These are phyloP conservation scores for Chaetomiaceae sp. DNA, from an alignment of 2,329 filamentous ascomycete genomes.

Conservation along the genomic window DNA sequence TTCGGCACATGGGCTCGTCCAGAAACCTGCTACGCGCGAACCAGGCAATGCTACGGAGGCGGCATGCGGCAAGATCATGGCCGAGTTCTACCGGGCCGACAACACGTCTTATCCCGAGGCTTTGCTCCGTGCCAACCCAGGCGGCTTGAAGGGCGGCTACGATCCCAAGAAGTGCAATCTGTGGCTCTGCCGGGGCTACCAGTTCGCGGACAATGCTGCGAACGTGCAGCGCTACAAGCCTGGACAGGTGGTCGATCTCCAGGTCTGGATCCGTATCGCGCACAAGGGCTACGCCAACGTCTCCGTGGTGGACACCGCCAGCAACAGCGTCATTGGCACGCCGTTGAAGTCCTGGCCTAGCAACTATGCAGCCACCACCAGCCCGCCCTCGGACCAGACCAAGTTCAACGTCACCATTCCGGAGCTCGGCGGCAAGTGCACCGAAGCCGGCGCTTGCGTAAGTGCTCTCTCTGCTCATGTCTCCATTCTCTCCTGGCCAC, in stretches of 20 bases:
- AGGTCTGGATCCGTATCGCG: slow-evolving; percentile 39
- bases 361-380: slow-evolving; percentile 25
- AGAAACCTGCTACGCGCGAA: slow-evolving; percentile 22
- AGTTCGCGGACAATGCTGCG: slow-evolving; percentile 35
- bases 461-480: slow-evolving; percentile 9
- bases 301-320: slow-evolving; percentile 40
- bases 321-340: slow-evolving; percentile 42
- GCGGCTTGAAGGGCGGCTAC: slow-evolving; percentile 23
- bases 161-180: slow-evolving; percentile 31
- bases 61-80: slow-evolving; percentile 28
- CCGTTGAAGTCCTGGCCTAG: slow-evolving; percentile 29
- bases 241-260: slow-evolving; percentile 38
- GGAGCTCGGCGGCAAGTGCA: slow-evolving; percentile 25
- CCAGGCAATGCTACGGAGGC: slow-evolving; percentile 25
- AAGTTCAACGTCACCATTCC: slow-evolving; percentile 29
- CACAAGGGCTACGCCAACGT: slow-evolving; percentile 44
- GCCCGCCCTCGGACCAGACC: slow-evolving; percentile 28
- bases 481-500: too few relatives aligned
- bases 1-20: slow-evolving; percentile 26
- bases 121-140: slow-evolving; percentile 24
- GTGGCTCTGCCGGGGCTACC: slow-evolving; percentile 36
- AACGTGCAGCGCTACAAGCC: slow-evolving; percentile 34
- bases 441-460: slow-evolving; percentile 26
- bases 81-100: slow-evolving; percentile 28
- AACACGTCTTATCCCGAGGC: slow-evolving; percentile 31